Evolutionary conservation across 768 basidiomycete genomes (phyloP), one percentile per base, ranked within the genome.

Genomic region (Fomitopsis serialis): DNA sequence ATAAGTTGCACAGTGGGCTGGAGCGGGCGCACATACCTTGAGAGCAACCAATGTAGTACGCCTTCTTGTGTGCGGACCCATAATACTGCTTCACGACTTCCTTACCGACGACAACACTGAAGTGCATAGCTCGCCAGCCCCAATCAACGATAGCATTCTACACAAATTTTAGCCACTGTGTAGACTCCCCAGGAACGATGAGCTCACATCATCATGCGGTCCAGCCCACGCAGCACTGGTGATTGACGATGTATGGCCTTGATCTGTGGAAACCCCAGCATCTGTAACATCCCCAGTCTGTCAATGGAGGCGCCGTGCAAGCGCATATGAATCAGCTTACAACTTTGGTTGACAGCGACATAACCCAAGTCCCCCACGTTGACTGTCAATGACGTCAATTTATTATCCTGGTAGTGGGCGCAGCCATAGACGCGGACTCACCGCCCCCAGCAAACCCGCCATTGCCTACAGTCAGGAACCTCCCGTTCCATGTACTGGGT

Each of bases 1-100:
- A 37, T 10, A 17, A 42, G n/a, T 17, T 25, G 48, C 35, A 34
- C 21, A 5, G 29, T 11, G 29, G 11, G 11, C 29, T 32, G 29
- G 29, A 32, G n/a, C n/a, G n/a, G 29, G 29, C 11, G 11, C 11
- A 32, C 56, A 3, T 40, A 55, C 67, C 68, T 1, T 61, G 66
- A 0, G 66, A 67, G 53, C 68, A 70, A 4, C 68, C 67, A 8
- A 64, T 35, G 45, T 60, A 70, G 46, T 70, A 70, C 13, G 63
- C 59, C 53, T 63, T 66, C n/a, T 48, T 52, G 17, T 56, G 53
- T 4, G 53, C 25, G 3, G 29, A 24, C 21, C 54, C 54, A 51
- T 70, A 70, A 48, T 65, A 70, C 13, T 57, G 49, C 17, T 62
- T 37, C 12, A 66, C 58, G 24, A 70, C 53, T 48, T 62, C 56